Percentiles rank a stretch among this genome's conserved stretches.
These are phyloP conservation scores for Aspergillus pseudonomiae DNA, from an alignment of 2,329 filamentous ascomycete genomes.

Conservation along the genomic window DNA sequence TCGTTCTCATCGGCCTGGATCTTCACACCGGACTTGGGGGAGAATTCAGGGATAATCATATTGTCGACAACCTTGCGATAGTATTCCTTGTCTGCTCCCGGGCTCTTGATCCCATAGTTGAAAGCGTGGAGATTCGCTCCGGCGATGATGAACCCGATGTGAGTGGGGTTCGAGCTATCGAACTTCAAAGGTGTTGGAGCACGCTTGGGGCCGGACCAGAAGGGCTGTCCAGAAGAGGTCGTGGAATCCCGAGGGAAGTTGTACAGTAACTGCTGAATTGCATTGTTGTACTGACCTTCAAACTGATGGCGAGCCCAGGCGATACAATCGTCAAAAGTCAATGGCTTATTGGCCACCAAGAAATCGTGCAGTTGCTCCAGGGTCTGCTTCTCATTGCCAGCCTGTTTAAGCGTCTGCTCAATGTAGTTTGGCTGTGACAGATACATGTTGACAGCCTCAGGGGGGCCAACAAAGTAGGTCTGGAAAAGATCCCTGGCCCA, in stretches of 20 bases:
- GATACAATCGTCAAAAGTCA: conserved; percentile 94
- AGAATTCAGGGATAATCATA: conserved; percentile 95
- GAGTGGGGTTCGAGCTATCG: conserved; percentile 78
- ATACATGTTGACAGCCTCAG: conserved; percentile 93
- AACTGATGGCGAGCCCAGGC: conserved; percentile 93
- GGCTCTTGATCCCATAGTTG: conserved; percentile 96
- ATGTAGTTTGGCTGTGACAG: conserved; percentile 90
- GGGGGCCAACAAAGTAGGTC: conserved; percentile 87
- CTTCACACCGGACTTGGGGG: conserved; percentile 85
- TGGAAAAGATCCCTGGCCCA: conserved; percentile 98
- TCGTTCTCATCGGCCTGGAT: conserved; percentile 97
- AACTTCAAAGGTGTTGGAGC: conserved; percentile 92
- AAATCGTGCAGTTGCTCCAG: conserved; percentile 88
- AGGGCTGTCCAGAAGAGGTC: conserved; percentile 84
- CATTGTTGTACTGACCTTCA: conserved; percentile 95
- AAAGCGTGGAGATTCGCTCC: conserved; percentile 93
- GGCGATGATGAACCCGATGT: conserved; percentile 84
- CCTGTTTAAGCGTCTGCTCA: conserved; percentile 82
- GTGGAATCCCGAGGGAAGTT: conserved; percentile 96
- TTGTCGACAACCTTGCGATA: conserved; percentile 82
- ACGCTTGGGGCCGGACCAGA: conserved; percentile 98
- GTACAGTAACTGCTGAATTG: conserved; percentile 90
- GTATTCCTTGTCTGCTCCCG: conserved; percentile 68
- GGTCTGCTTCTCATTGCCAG: conserved; percentile 92
- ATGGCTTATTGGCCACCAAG: conserved; percentile 86